Percentiles rank a stretch among this genome's conserved stretches.
Conservation (phyloP, 1,284 basidiomycete genomes). For the Cryptococcus sp. region DNA sequence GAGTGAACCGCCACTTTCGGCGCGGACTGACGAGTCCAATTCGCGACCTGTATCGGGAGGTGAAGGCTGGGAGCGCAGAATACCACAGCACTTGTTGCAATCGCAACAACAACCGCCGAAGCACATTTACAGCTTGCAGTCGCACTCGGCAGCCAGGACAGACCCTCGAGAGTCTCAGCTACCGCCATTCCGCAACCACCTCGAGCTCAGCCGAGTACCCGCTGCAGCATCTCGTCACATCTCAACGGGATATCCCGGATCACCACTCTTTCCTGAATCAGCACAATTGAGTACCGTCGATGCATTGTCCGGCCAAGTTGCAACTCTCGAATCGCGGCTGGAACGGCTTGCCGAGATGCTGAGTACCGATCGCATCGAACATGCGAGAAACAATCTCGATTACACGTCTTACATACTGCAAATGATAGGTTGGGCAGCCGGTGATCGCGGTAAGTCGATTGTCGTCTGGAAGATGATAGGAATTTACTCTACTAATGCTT, state of each 20-base stretch:
- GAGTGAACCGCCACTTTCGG: conserved; percentile 7
- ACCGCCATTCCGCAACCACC: conserved; percentile 13
- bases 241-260: conserved; percentile 23
- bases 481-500: neutral
- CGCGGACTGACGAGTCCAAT: conserved; percentile 8
- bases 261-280: conserved; percentile 27
- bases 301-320: conserved; percentile 24
- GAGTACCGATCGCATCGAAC: conserved; percentile 37
- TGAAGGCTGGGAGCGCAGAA: conserved; percentile 11
- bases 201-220: conserved; percentile 16
- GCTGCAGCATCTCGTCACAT: conserved; percentile 6
- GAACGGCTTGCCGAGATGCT: conserved; percentile 28
- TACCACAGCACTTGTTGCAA: neutral
- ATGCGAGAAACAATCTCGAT: conserved; percentile 33
- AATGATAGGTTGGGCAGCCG: conserved; percentile 33
- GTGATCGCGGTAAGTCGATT: conserved; percentile 23
- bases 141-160: neutral
- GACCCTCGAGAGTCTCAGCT: neutral
- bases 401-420: conserved; percentile 37
- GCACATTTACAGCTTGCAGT: conserved; percentile 2
- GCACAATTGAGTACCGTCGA: conserved; percentile 18
- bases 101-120: conserved; percentile 5
- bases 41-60: conserved; percentile 6
- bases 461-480: too few relatives aligned
- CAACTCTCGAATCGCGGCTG: conserved; percentile 36